Conservation (phyloP, 2,329 filamentous ascomycete species). For the Colletotrichum phormii region DNA sequence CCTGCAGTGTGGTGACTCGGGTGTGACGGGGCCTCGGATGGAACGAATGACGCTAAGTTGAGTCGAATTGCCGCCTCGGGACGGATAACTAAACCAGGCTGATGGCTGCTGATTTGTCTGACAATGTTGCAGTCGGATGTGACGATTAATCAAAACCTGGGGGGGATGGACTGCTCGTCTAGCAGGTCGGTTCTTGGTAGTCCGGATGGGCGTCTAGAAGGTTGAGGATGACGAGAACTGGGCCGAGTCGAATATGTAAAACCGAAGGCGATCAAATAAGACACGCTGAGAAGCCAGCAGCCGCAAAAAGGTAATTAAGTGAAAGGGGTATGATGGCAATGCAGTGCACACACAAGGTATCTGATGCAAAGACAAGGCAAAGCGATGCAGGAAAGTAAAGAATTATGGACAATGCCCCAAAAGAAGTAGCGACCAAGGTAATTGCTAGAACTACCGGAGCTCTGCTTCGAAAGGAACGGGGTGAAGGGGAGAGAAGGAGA, state of each 20-base stretch:
- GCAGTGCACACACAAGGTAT: slow-evolving; percentile 4
- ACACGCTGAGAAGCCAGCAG: background rate
- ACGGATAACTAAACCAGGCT: slow-evolving; percentile 10
- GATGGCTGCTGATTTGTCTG: background rate
- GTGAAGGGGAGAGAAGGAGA: slow-evolving; percentile 29
- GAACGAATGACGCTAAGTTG: slow-evolving; percentile 30
- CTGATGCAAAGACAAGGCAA: slow-evolving; percentile 34
- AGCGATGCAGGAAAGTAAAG: slow-evolving; percentile 36
- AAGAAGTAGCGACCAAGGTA: slow-evolving; percentile 46
- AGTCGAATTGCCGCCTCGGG: slow-evolving; percentile 11
- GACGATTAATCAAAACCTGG: background rate
- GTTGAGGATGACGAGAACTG: background rate
- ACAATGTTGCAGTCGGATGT: background rate
- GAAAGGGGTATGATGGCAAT: slow-evolving; percentile 9
- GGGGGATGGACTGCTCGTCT: background rate
- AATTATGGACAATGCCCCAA: slow-evolving; percentile 39
- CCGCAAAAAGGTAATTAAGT: background rate
- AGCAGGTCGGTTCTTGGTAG: slow-evolving; percentile 1
- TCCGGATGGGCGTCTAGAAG: background rate
- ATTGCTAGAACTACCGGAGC: slow-evolving; percentile 59
- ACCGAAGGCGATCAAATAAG: background rate
- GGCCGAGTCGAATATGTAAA: background rate
- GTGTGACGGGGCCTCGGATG: slow-evolving; percentile 3
- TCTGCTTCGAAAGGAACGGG: slow-evolving; percentile 49
- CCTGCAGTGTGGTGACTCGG: slow-evolving; percentile 1